These are phyloP conservation scores for Hypoxylon sp. DNA, from an alignment of 2,329 filamentous ascomycete species.

Conservation along the genomic window DNA sequence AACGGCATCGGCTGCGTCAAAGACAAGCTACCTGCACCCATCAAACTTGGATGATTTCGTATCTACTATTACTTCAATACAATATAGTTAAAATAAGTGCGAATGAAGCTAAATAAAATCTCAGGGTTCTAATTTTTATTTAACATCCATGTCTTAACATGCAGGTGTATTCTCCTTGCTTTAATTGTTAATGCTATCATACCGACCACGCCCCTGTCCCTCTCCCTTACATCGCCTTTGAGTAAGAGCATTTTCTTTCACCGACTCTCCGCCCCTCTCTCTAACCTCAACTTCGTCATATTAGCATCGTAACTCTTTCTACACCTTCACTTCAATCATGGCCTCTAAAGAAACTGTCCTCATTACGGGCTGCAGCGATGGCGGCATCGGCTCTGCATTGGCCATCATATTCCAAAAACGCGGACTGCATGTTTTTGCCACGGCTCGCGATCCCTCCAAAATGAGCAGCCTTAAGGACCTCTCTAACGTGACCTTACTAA, in stretches of 20 bases:
- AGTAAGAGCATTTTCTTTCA: not conserved
- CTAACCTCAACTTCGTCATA: not conserved
- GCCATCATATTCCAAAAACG: conserved; percentile 45
- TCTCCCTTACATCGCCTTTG: not conserved
- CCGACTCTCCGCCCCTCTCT: not conserved
- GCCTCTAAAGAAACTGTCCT: conserved; percentile 44
- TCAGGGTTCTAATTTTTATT: no score
- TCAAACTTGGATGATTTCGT: no score
- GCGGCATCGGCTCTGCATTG: conserved; percentile 49
- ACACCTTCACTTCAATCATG: conserved; percentile 21
- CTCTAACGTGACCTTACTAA: conserved; percentile 44
- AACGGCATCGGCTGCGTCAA: no score
- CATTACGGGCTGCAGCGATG: conserved; percentile 51
- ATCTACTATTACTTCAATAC: no score
- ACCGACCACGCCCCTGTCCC: no score
- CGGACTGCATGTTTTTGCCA: conserved; percentile 48
- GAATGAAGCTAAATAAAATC: no score
- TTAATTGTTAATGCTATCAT: no score
- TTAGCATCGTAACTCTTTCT: not conserved
- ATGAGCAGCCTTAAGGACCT: conserved; percentile 42
- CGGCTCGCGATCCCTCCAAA: conserved; percentile 45
- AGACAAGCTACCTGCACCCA: no score
- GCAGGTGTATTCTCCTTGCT: no score
- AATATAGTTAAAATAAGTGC: no score
- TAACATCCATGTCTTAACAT: no score